Percentiles rank a stretch among this genome's conserved stretches.
Conservation (phyloP, 75 land plant species). For the Gnetum montanum region DNA sequence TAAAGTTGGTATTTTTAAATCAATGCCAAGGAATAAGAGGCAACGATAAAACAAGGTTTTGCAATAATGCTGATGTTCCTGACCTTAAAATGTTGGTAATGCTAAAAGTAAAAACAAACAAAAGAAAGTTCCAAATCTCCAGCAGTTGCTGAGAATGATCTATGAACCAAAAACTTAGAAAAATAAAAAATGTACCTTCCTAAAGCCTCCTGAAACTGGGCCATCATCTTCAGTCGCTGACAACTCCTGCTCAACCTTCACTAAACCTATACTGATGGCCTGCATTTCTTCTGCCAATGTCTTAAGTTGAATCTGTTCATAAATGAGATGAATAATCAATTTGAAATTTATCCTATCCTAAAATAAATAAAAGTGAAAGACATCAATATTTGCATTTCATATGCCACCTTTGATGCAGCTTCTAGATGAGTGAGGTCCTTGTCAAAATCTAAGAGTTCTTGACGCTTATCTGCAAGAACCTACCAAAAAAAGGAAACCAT, state of each 20-base stretch:
- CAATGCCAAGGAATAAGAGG: too few species aligned
- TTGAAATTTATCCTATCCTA: neutral
- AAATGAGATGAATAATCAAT: neutral
- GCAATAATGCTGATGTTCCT: too few species aligned
- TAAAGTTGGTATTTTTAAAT: too few species aligned
- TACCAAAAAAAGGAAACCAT: constrained; percentile 16
- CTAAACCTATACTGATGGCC: constrained; percentile 73
- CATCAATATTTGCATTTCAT: too few species aligned
- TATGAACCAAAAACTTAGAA: too few species aligned
- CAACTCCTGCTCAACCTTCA: constrained; percentile 74
- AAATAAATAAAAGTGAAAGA: neutral
- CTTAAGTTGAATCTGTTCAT: constrained; percentile 65
- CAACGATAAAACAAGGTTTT: too few species aligned
- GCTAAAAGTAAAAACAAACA: too few species aligned
- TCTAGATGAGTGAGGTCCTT: constrained; percentile 61
- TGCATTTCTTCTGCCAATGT: constrained; percentile 85
- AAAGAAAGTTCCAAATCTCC: too few species aligned
- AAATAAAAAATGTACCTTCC: too few species aligned
- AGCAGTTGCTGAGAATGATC: too few species aligned
- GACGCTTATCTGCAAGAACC: constrained; percentile 82
- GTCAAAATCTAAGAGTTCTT: constrained; percentile 81
- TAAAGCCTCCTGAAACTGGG: constrained; percentile 52
- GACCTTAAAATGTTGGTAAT: too few species aligned
- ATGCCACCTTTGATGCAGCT: constrained; percentile 62
- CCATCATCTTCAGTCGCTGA: constrained; percentile 73